Base-by-base conservation (phyloP, 805 yeast species). In the Candida loeiensis region DNA sequence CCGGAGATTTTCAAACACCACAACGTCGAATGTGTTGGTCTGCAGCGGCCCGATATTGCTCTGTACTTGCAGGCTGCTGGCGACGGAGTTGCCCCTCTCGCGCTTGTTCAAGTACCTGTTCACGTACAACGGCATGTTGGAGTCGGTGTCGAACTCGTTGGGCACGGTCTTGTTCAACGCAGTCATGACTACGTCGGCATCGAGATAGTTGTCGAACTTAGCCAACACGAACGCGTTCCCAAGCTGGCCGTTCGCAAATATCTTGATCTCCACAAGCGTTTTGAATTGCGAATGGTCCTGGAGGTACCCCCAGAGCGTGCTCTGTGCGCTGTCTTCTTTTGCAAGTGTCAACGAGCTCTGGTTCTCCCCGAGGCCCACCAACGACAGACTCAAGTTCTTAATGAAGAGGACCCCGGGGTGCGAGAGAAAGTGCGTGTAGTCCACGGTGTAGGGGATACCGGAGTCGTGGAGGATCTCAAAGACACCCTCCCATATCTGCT, bases 41-140 rank as follows among this genome's bases (percentile, higher is more conserved):
- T 42, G 40, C 19, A 25, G 30, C 11, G 32, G 22, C 6, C 16
- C 16, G 8, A 22, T 17, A 17, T n/a, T n/a, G n/a, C n/a, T n/a
- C n/a, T n/a, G 22, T 8, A 4, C 15, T 22, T 3, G 29, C 14
- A 15, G 19, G 56, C 55, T 13, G 40, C 39, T 36, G 49, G 37
- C 15, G 18, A 16, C 36, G 12, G 36, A 45, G 8, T n/a, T n/a
- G n/a, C 36, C 29, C 13, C 89, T 63, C 52, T 82, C 87, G 43
- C 74, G 72, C 48, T 79, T 77, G 35, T 83, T 80, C 34, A 81
- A 72, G 55, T 83, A 87, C 52, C 71, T 79, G 50, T 82, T 80
- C 36, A 82, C 72, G 49, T 74, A 78, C 25, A 76, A 55, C 16
- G 64, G 61, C 41, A 64, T 31, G 19, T 49, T 54, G 29, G 58